phyloP scores from a whole-genome alignment of 139 green algal species.

The Choricystis sp. region DNA sequence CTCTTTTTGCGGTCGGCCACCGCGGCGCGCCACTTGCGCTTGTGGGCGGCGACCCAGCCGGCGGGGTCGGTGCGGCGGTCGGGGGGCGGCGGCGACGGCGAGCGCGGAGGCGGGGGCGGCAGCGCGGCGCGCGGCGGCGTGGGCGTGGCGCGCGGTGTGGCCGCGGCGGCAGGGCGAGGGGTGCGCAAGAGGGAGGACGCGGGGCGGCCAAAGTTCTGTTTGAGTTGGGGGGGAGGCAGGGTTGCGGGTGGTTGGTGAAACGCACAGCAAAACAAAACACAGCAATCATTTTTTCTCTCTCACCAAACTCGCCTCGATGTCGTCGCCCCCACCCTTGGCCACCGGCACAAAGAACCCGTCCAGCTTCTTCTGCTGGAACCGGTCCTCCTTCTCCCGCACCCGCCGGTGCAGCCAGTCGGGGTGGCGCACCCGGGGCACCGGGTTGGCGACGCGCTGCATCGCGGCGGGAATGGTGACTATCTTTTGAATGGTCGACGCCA shows the following conservation, averaged over 20 bases:
- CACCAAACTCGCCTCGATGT: conserved; percentile 21
- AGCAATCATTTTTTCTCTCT: too few species aligned
- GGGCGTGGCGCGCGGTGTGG: background rate
- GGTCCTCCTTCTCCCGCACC: conserved; percentile 51
- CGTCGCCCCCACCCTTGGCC: background rate
- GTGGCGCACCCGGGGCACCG: conserved; percentile 65
- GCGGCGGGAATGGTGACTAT: conserved; percentile 98
- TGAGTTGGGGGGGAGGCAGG: too few species aligned
- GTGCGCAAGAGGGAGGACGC: too few species aligned
- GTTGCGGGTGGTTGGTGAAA: too few species aligned
- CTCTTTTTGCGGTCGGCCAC: background rate
- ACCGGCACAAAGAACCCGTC: conserved; percentile 23
- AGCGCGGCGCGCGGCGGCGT: background rate
- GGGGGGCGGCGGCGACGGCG: background rate
- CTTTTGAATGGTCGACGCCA: conserved; percentile 88
- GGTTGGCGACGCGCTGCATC: conserved; percentile 77
- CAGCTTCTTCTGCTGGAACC: conserved; percentile 54
- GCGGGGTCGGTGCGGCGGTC: conserved; percentile 26
- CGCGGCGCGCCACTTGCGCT: conserved; percentile 47
- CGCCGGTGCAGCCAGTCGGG: conserved; percentile 89
- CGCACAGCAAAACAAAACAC: too few species aligned
- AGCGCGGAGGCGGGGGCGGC: too few species aligned
- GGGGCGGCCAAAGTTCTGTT: too few species aligned
- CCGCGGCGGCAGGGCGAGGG: too few species aligned
- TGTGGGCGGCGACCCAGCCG: conserved; percentile 64